A percentile compares a stretch with the other conserved stretches of the same genome.
phyloP scores from a whole-genome alignment of 371 early-diverging fungal species.

The Mortierella sp. region DNA sequence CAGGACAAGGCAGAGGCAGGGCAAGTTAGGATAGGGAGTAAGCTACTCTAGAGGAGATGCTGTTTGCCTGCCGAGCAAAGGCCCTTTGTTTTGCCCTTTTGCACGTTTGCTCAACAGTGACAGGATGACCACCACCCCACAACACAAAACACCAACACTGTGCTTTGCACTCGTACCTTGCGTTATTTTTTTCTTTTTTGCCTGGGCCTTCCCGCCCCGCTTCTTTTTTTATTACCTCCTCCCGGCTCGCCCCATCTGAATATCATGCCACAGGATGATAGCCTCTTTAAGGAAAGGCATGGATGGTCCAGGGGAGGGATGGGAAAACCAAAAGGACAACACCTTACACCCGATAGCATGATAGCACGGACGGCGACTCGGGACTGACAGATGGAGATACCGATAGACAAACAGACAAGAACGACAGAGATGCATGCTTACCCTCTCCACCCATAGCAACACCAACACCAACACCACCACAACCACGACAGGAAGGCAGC shows the following conservation, averaged over 20 bases:
- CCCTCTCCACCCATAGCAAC: neutral
- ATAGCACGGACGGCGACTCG: conserved; percentile 5
- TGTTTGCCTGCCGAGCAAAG: neutral
- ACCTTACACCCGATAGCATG: neutral
- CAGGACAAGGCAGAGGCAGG: neutral
- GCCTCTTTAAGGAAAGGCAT: neutral
- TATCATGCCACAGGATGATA: neutral
- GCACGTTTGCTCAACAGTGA: conserved; percentile 1
- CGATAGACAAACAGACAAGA: too few species aligned
- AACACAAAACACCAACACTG: neutral
- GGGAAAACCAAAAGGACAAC: neutral
- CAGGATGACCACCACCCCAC: neutral
- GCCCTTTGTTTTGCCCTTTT: neutral
- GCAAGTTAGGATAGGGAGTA: neutral
- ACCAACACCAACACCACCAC: too few species aligned
- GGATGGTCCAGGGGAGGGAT: neutral
- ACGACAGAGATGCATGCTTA: neutral
- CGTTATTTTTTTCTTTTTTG: neutral
- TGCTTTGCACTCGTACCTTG: neutral
- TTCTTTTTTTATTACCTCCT: neutral
- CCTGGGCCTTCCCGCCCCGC: neutral
- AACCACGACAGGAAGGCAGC: too few species aligned
- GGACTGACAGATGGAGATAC: neutral
- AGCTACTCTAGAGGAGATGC: neutral
- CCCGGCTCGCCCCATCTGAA: neutral